These are phyloP conservation scores for Vigna reflexopilosa DNA, from an alignment of 306 rosid genomes.

Conservation along the genomic window DNA sequence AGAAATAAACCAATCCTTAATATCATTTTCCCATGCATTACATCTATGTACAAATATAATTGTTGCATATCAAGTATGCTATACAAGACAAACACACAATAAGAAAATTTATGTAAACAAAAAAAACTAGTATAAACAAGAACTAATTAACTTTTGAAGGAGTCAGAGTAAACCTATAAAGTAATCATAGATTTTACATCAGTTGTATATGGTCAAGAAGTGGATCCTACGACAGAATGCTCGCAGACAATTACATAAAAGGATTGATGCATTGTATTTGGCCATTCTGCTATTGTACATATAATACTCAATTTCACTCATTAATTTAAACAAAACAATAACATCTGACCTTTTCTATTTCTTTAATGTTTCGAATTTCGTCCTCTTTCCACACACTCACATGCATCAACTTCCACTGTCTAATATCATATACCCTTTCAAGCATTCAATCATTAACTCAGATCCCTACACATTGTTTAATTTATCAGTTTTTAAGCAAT, in stretches of 20 bases:
- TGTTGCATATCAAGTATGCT: background rate
- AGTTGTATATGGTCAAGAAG: constrained; percentile 50
- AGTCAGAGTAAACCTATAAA: background rate
- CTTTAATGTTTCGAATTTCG: constrained; percentile 36
- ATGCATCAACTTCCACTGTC: constrained; percentile 58
- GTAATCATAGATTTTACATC: constrained; percentile 20
- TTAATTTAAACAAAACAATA: constrained; percentile 42
- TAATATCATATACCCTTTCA: constrained; percentile 42
- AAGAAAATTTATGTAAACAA: background rate
- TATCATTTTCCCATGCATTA: constrained; percentile 1
- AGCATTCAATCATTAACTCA: constrained; percentile 61
- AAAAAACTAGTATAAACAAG: too few species aligned
- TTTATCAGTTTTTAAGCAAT: background rate
- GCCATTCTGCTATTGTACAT: constrained; percentile 36
- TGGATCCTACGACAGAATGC: constrained; percentile 53
- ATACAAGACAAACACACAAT: background rate
- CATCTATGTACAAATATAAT: background rate
- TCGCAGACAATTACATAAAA: constrained; percentile 29
- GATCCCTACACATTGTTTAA: constrained; percentile 52
- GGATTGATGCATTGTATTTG: constrained; percentile 53
- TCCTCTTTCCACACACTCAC: constrained; percentile 53
- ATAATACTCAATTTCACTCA: constrained; percentile 42
- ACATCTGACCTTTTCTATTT: constrained; percentile 46
- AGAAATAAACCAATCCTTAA: background rate
- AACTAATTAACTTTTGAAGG: background rate